phyloP scores from a whole-genome alignment of 2,329 filamentous ascomycete species.

The Blumeria graminis region DNA sequence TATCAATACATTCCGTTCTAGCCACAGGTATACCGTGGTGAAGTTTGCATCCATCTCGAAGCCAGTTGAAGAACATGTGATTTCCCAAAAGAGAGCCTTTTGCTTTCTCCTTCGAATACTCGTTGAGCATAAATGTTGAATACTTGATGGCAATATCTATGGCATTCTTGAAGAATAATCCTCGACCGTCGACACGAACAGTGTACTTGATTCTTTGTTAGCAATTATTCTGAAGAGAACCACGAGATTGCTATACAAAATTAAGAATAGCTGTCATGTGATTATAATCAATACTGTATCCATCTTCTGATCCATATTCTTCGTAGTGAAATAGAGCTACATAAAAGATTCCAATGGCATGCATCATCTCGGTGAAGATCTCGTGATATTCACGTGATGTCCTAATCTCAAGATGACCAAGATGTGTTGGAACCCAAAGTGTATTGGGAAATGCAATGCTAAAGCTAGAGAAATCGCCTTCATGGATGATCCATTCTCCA shows the following conservation, averaged over 20 bases:
- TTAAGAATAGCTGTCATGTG: background rate
- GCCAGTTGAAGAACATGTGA: background rate
- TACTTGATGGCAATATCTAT: background rate
- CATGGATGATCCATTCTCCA: background rate
- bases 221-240: background rate
- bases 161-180: background rate
- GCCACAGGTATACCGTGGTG: background rate
- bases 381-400: background rate
- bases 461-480: background rate
- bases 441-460: background rate
- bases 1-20: background rate
- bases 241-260: background rate
- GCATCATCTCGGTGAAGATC: constrained; percentile 1
- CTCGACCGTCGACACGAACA: background rate
- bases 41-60: background rate
- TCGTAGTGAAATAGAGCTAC: background rate
- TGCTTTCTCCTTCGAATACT: background rate
- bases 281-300: background rate
- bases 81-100: background rate
- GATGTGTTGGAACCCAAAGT: background rate
- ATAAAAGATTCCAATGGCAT: background rate
- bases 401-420: background rate
- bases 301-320: background rate
- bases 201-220: background rate
- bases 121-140: background rate